Conservation (phyloP, 805 yeast species). For the Priceomyces castillae region DNA sequence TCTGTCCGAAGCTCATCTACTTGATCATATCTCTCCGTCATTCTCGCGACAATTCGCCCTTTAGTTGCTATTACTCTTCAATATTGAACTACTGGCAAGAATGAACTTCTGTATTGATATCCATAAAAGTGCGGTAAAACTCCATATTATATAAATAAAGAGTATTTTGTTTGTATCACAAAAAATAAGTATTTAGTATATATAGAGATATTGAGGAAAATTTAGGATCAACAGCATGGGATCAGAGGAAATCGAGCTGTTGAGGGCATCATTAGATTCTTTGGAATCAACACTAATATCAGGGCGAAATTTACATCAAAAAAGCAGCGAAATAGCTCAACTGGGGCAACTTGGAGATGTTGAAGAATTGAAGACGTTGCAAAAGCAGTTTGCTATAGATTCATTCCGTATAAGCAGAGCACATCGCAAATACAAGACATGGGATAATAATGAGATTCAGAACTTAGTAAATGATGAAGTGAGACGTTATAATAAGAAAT, state of each 20-base stretch:
- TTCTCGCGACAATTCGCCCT: background rate
- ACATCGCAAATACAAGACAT: constrained; percentile 28
- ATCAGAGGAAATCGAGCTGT: background rate
- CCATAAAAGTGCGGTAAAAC: background rate
- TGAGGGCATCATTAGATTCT: constrained; percentile 1
- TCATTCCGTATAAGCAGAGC: constrained; percentile 33
- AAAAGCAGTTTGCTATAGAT: constrained; percentile 27
- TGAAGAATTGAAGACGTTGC: constrained; percentile 8
- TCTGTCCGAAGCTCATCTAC: constrained; percentile 19
- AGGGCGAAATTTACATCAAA: constrained; percentile 11
- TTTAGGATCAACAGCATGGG: background rate
- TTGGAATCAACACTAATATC: constrained; percentile 12
- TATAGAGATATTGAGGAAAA: background rate
- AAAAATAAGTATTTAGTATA: background rate
- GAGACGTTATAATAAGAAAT: constrained; percentile 27
- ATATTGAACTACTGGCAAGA: background rate
- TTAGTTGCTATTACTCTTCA: background rate
- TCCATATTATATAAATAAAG: background rate
- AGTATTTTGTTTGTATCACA: background rate
- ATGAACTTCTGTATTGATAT: too few species aligned
- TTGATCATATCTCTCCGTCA: constrained; percentile 8
- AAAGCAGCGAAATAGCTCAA: constrained; percentile 5
- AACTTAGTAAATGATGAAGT: constrained; percentile 23
- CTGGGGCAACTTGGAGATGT: constrained; percentile 4
- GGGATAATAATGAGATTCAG: constrained; percentile 20